Percentiles rank a stretch among this genome's conserved stretches.
Conservation (phyloP, 2,329 filamentous ascomycete species). For the Talaromyces sp. region DNA sequence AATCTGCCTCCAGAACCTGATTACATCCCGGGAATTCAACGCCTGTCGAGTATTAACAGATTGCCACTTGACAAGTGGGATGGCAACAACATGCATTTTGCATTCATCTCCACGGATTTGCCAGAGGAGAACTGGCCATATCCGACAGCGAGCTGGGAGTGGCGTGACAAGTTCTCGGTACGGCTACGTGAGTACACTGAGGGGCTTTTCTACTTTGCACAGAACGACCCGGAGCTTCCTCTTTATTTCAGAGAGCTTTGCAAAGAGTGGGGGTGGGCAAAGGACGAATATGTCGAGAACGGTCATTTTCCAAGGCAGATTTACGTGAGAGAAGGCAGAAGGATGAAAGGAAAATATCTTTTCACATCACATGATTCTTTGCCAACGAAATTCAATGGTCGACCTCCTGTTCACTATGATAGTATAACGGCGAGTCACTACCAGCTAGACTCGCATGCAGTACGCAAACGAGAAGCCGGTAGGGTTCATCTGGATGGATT, state of each 20-base stretch:
- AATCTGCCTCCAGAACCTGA: not conserved
- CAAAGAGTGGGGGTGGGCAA: not conserved
- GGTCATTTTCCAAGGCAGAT: not conserved
- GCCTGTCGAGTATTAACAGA: not conserved
- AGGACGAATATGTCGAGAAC: not conserved
- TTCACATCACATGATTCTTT: not conserved
- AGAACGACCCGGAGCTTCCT: not conserved
- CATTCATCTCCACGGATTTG: not conserved
- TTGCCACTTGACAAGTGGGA: not conserved
- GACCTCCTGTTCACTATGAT: not conserved
- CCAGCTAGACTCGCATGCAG: not conserved
- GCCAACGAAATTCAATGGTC: not conserved
- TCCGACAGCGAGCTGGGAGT: not conserved
- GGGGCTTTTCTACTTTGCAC: not conserved
- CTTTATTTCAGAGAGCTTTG: not conserved
- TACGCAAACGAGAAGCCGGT: not conserved
- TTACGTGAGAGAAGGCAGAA: not conserved
- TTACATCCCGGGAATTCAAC: not conserved
- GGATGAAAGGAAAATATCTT: conserved; percentile 1
- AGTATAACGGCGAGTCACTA: not conserved
- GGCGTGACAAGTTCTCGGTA: not conserved
- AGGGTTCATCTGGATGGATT: not conserved
- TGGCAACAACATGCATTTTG: not conserved
- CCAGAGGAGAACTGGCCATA: not conserved
- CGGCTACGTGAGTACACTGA: not conserved